phyloP scores from a whole-genome alignment of 352 stramenopile genomes.

The Pythium grandisporangium region DNA sequence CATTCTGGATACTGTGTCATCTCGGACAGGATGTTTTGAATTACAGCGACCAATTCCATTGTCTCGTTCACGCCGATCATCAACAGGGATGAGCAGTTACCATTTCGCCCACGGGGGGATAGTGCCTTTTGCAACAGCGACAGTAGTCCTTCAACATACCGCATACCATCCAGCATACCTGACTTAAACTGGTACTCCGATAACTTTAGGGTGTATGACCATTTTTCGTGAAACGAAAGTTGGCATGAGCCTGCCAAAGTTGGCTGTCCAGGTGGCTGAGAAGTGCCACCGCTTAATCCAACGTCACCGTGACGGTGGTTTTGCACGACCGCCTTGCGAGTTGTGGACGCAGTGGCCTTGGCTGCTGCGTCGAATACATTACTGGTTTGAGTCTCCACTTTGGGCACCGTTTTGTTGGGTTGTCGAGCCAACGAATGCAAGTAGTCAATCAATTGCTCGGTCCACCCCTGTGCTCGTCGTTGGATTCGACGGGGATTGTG shows the following conservation, averaged over 20 bases:
- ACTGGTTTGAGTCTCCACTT: slow-evolving; percentile 11
- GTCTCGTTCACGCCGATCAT: slow-evolving; percentile 58
- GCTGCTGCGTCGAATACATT: background rate
- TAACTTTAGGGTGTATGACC: slow-evolving; percentile 76
- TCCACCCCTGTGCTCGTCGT: slow-evolving; percentile 67
- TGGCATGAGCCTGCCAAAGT: slow-evolving; percentile 9
- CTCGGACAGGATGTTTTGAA: slow-evolving; percentile 67
- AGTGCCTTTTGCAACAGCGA: slow-evolving; percentile 74
- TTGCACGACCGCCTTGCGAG: slow-evolving; percentile 2
- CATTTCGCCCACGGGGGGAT: slow-evolving; percentile 31
- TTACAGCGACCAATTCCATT: slow-evolving; percentile 61
- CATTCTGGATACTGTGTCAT: slow-evolving; percentile 47
- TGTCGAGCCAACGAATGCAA: slow-evolving; percentile 60
- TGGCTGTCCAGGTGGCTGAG: slow-evolving; percentile 1
- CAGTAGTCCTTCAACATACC: slow-evolving; percentile 73
- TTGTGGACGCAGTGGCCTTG: background rate
- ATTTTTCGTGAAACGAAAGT: slow-evolving; percentile 60
- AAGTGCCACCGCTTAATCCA: slow-evolving; percentile 1
- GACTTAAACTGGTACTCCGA: slow-evolving; percentile 79
- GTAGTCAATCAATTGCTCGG: slow-evolving; percentile 69
- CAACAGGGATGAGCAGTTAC: slow-evolving; percentile 33
- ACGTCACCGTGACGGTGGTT: slow-evolving; percentile 27
- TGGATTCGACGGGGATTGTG: slow-evolving; percentile 66
- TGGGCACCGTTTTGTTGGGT: slow-evolving; percentile 13
- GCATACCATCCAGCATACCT: slow-evolving; percentile 53